Evolutionary conservation across 345 rosid species (phyloP), one percentile per base, ranked within the genome.

Genomic region (Citrus trifoliata): DNA sequence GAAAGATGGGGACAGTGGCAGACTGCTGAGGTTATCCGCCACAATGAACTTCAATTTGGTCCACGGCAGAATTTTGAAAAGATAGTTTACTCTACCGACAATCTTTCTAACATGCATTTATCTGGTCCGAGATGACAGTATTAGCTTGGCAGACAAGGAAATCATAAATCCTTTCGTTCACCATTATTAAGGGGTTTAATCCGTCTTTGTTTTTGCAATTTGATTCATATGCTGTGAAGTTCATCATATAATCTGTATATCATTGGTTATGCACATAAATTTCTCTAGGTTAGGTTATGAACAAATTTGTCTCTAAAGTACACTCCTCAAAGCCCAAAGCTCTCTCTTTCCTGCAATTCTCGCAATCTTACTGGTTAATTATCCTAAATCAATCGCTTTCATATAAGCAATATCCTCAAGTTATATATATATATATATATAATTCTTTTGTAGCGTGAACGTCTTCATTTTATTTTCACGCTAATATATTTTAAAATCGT

Each of bases 101-200:
- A 81, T 70, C 76, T 85, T 14, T 84, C 73, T 19, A 81, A 82
- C 0, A 71, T 80, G 0, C 84, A 85, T 40, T 70, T 85, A 61
- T 85, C 88, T n/a, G 86, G 84, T 78, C 88, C 88, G 19, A 78
- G 88, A 77, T 83, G 37, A 77, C 80, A 22, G 37, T 33, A 24
- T 4, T 38, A 24, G 53, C n/a, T 56, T 37, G 21, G 28, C 40
- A 67, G 37, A 25, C 27, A 48, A 21, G 59, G 55, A 74, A 74
- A 56, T 48, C 64, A 12, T 72, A 9, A 53, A 55, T 65, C 18
- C 25, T 4, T 61, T 61, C 40, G 24, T 14, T 10, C 4, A 42
- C 4, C 16, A 10, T 42, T 12, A 10, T 42, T 3, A 10, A 42
- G 51, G 51, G 16, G 51, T 42, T 10, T 10, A 42, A 42, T 42